Base-by-base conservation (phyloP, 2,329 filamentous ascomycete genomes). In the Cladosporium sp. region DNA sequence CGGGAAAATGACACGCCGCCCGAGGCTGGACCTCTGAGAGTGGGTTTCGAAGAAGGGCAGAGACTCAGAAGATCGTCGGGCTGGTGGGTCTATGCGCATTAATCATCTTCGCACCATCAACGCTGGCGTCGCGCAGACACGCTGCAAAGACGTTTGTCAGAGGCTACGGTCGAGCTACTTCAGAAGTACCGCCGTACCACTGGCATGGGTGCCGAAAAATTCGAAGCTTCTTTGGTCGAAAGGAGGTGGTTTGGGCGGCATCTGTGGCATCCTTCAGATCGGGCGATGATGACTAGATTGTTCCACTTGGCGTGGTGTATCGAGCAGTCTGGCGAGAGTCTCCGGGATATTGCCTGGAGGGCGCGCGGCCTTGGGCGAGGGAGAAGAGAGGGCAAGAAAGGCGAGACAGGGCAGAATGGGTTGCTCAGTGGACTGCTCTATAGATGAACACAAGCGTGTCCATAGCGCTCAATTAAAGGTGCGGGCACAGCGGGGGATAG, bases 191-290 rank as follows among this genome's bases (percentile, higher is more conserved):
- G 34, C 28, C 21, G 60, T 56, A 63, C 60, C 60, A 26, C 18
- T 23, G 11, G 13, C 26, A 7, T 54, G 59, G 59, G 48, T 54
- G 59, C 59, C 59, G 59, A 63, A 63, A 39, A 46, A 58, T 63
- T 56, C 49, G 60, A 58, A 58, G 56, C 56, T 58, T 58, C 60
- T 63, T 63, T 46, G 26, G 39, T 8, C 7, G 32, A 25, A 53
- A 51, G 18, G 18, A 32, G 60, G 54, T 62, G 39, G 21, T 18
- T 54, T 28, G 30, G 51, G 51, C 51, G 51, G 51, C 51, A 54
- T 11, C 51, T 62, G 59, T 28, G 28, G 46, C 59, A 62, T 62
- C 59, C 59, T 62, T 62, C 60, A 46, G 60, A 63, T 63, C 60
- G 49, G 51, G 14, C 49, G 60, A 63, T 63, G 48, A 36, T 54